phyloP scores from a whole-genome alignment of 1,284 basidiomycete genomes.

The Ustilago cynodontis region DNA sequence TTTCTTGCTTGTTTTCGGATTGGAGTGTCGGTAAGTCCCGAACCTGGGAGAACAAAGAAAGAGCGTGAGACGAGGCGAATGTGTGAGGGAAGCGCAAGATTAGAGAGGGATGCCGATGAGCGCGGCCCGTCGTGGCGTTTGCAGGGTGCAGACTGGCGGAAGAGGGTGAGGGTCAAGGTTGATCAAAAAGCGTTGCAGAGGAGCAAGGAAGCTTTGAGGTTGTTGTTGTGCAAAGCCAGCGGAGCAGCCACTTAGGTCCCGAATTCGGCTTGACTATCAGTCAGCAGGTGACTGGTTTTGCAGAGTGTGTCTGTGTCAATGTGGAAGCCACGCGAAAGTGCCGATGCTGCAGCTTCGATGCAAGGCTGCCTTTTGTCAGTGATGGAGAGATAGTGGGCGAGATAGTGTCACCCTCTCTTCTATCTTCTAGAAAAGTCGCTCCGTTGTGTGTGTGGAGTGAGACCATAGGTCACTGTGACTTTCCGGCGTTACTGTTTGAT shows the following conservation, averaged over 20 bases:
- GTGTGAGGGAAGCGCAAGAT: not conserved
- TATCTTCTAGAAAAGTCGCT: conserved; percentile 2
- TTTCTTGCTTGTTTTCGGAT: no score
- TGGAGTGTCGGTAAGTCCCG: not conserved
- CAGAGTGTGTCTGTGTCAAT: no score
- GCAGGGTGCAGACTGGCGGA: not conserved
- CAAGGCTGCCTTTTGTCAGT: not conserved
- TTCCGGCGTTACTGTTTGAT: not conserved
- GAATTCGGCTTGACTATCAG: conserved; percentile 22
- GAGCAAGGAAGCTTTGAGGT: not conserved
- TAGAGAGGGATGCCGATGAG: not conserved
- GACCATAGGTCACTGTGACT: not conserved
- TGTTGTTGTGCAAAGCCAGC: conserved; percentile 8
- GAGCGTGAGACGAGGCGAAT: not conserved
- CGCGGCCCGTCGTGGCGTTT: not conserved
- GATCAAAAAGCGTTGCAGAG: conserved; percentile 18
- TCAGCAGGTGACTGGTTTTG: conserved; percentile 28
- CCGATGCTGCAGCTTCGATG: not conserved
- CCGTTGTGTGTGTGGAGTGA: not conserved
- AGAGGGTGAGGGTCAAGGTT: not conserved
- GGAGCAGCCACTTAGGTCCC: no score
- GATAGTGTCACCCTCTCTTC: no score
- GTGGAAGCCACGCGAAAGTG: conserved; percentile 6
- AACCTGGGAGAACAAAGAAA: no score
- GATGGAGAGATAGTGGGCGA: conserved; percentile 4